A percentile compares a stretch with the other conserved stretches of the same genome.
These are phyloP conservation scores for Pseudocercospora fijiensis DNA, from an alignment of 2,329 filamentous ascomycete species.

Conservation along the genomic window DNA sequence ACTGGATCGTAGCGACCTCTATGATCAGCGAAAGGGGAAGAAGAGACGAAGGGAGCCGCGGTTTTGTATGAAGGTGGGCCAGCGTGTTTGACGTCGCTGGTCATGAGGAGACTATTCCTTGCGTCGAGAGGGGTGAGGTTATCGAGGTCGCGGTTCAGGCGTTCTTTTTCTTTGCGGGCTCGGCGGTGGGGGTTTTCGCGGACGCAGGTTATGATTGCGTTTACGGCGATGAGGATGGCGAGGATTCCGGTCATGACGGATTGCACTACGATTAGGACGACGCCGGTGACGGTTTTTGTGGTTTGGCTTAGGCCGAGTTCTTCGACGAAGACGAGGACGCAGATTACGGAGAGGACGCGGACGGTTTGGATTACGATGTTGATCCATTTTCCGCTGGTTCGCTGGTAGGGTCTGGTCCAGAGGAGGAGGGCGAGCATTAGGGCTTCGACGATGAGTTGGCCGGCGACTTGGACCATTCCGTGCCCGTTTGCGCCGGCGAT, in stretches of 20 bases:
- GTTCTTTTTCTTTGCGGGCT: slow-evolving; percentile 86
- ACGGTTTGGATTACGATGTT: slow-evolving; percentile 90
- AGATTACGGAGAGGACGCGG: slow-evolving; percentile 81
- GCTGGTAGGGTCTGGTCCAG: slow-evolving; percentile 83
- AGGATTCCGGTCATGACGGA: slow-evolving; percentile 77
- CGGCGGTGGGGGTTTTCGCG: slow-evolving; percentile 87
- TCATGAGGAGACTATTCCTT: slow-evolving; percentile 79
- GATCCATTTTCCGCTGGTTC: slow-evolving; percentile 85
- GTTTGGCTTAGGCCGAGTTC: slow-evolving; percentile 86
- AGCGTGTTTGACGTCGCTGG: slow-evolving; percentile 54
- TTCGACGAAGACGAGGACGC: slow-evolving; percentile 90
- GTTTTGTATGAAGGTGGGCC: slow-evolving; percentile 37
- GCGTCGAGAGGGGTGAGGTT: slow-evolving; percentile 83
- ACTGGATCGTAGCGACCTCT: slow-evolving; percentile 39
- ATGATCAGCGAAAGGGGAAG: slow-evolving; percentile 33
- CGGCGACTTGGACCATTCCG: slow-evolving; percentile 75
- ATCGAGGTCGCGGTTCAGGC: slow-evolving; percentile 72
- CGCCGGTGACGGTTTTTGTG: slow-evolving; percentile 88
- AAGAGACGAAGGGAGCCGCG: slow-evolving; percentile 33
- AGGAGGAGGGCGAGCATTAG: slow-evolving; percentile 76
- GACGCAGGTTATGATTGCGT: slow-evolving; percentile 78
- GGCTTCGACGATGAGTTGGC: slow-evolving; percentile 77
- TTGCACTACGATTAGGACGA: slow-evolving; percentile 92
- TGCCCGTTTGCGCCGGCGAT: slow-evolving; percentile 83
- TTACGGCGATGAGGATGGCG: slow-evolving; percentile 83